Percentiles rank a stretch among this genome's conserved stretches.
These are phyloP conservation scores for Papiliotrema flavescens DNA, from an alignment of 1,284 basidiomycete genomes.

Conservation along the genomic window DNA sequence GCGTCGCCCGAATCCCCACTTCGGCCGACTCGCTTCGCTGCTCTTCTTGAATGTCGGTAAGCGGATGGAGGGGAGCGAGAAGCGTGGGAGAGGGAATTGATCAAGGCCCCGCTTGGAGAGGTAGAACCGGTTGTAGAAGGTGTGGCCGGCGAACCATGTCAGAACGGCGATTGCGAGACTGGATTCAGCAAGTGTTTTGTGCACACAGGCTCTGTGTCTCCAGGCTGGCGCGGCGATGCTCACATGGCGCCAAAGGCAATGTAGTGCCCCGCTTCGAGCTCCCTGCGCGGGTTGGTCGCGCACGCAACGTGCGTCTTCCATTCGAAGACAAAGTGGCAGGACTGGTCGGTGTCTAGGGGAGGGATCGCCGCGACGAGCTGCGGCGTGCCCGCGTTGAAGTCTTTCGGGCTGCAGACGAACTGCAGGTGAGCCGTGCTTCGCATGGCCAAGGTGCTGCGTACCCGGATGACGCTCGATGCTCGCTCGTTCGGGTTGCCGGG, in stretches of 20 bases:
- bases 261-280: slow-evolving; percentile 32
- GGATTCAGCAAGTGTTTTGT: not conserved
- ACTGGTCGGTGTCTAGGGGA: slow-evolving; percentile 26
- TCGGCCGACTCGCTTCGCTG: slow-evolving; percentile 7
- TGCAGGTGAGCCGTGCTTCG: slow-evolving; percentile 8
- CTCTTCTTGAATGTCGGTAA: slow-evolving; percentile 3
- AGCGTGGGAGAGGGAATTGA: slow-evolving; percentile 35
- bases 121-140: slow-evolving; percentile 46
- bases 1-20: slow-evolving; percentile 34
- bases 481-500: slow-evolving; percentile 25
- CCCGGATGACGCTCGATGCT: slow-evolving; percentile 41
- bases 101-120: slow-evolving; percentile 40
- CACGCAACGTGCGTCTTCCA: slow-evolving; percentile 49
- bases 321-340: slow-evolving; percentile 49
- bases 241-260: slow-evolving; percentile 40
- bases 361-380: slow-evolving; percentile 42
- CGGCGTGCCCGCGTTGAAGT: slow-evolving; percentile 41
- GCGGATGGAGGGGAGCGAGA: slow-evolving; percentile 15
- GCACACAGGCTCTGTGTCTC: no score
- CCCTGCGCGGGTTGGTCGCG: slow-evolving; percentile 33
- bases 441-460: slow-evolving; percentile 14
- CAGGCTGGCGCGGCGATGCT: slow-evolving; percentile 9
- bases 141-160: slow-evolving; percentile 44
- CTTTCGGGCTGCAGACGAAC: slow-evolving; percentile 43
- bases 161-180: slow-evolving; percentile 42